Percentiles rank a stretch among this genome's conserved stretches.
These are phyloP conservation scores for Poterioochromonas sp. DNA, from an alignment of 352 stramenopile genomes.

Conservation along the genomic window DNA sequence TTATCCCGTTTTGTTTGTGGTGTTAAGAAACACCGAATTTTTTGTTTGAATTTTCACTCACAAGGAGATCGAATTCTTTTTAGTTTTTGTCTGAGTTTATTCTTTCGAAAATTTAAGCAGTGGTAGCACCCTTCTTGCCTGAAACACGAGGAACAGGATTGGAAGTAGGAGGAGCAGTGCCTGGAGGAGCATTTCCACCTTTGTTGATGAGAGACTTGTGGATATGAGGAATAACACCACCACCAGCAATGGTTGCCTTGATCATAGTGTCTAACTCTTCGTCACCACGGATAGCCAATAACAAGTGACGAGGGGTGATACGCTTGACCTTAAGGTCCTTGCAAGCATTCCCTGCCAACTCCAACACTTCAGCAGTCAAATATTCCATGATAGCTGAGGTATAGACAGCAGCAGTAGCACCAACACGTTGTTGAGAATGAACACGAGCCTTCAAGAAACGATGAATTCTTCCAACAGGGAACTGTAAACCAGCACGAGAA, in stretches of 20 bases:
- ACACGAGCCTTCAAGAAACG: conserved; percentile 98
- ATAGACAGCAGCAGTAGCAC: conserved; percentile 93
- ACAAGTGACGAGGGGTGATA: conserved; percentile 97
- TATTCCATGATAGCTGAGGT: conserved; percentile 99
- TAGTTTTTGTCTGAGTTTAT: background rate
- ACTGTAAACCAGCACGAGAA: conserved; percentile 94
- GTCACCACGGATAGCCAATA: conserved; percentile 98
- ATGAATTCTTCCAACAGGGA: conserved; percentile 98
- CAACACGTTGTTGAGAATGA: conserved; percentile 93
- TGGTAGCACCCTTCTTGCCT: background rate
- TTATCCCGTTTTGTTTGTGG: conserved; percentile 8
- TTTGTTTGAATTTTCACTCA: background rate
- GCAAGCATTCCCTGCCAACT: conserved; percentile 93
- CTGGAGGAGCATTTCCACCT: background rate
- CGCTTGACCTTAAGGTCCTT: conserved; percentile 94
- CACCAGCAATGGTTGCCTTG: conserved; percentile 99
- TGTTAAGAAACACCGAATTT: conserved; percentile 28
- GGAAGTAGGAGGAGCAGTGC: background rate
- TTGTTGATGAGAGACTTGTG: conserved; percentile 99
- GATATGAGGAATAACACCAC: conserved; percentile 99
- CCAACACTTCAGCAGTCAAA: conserved; percentile 97
- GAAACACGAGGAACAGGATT: background rate
- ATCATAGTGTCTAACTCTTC: conserved; percentile 99
- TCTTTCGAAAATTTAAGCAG: background rate
- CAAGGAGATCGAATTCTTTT: background rate